Percentiles rank a stretch among this genome's conserved stretches.
phyloP scores from a whole-genome alignment of 768 basidiomycete genomes.

The Cubamyces lactineus region DNA sequence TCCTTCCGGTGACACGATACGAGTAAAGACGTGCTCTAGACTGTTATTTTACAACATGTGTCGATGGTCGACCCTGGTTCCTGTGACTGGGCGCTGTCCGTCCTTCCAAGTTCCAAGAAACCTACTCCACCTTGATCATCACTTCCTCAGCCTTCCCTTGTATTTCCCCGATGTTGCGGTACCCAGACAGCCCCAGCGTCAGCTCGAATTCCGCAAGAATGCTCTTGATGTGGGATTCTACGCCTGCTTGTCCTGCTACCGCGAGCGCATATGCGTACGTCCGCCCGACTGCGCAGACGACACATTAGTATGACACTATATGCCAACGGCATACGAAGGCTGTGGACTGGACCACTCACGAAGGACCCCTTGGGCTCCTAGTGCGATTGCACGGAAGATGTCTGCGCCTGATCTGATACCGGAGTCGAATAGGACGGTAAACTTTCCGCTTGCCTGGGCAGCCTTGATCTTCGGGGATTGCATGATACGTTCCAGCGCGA shows the following conservation, averaged over 20 bases:
- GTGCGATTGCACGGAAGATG: constrained; percentile 80
- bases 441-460: constrained; percentile 60
- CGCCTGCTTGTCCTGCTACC: constrained; percentile 70
- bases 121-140: constrained; percentile 44
- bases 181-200: constrained; percentile 66
- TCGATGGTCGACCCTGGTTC: no score
- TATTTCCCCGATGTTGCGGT: constrained; percentile 59
- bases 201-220: constrained; percentile 71
- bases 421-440: constrained; percentile 77
- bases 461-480: constrained; percentile 58
- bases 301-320: not conserved
- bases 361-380: constrained; percentile 83
- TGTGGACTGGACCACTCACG: constrained; percentile 46
- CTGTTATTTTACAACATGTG: no score
- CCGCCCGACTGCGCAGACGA: constrained; percentile 56
- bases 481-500: constrained; percentile 70
- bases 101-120: not conserved
- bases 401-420: constrained; percentile 86
- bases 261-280: constrained; percentile 76
- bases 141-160: constrained; percentile 60
- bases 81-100: no score
- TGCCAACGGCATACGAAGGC: not conserved
- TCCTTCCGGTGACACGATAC: no score
- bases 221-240: constrained; percentile 71
- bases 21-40: no score